Base-by-base conservation (phyloP, 768 basidiomycete genomes). In the Mycena rebaudengoi region DNA sequence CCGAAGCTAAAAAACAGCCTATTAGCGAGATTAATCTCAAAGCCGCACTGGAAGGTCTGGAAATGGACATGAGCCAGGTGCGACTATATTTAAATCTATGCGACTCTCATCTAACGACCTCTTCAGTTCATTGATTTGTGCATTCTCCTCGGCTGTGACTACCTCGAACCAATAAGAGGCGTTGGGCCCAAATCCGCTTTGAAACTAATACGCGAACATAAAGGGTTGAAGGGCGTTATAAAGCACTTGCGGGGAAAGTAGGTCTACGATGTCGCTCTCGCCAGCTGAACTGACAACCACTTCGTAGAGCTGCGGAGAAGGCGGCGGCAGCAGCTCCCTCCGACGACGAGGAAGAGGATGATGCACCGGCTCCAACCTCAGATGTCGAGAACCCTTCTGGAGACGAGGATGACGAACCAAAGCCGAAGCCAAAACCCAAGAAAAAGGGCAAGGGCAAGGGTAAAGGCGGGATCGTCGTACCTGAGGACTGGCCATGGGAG, bases 101-200 rank as follows among this genome's bases (percentile, higher is more conserved):
- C 33, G 28, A 25, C 7, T 35, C 10, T 25, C 14, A 14, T 41
- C 51, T 16, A 59, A n/a, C n/a, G 7, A 20, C n/a, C 46, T 25
- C 30, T 35, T 4, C 70, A 98, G 94, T 99, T 99, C 73, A 92
- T 95, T 69, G 98, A 99, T 69, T 83, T 99, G 5, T 99, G 97
- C 73, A 92, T 99, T 67, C 85, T 99, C 10, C 88, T 99, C 37
- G 98, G 98, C 5, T 99, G 98, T 62, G 98, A 99, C 73, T 99
- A 99, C 78, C 89, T 99, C 60, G 98, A 99, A 75, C 98, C 98
- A n/a, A 95, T 98, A 74, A 96, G 90, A 76, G 98, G 98, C 3
- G 81, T 99, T 41, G 98, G 98, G 26, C 96, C 98, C 14, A 98
- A 98, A 75, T 95, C 90, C 14, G 98, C 97, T 4, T 81, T 98